Evolutionary conservation across 2,329 filamentous ascomycete genomes (phyloP).

Genomic region (Colletotrichum musae): DNA sequence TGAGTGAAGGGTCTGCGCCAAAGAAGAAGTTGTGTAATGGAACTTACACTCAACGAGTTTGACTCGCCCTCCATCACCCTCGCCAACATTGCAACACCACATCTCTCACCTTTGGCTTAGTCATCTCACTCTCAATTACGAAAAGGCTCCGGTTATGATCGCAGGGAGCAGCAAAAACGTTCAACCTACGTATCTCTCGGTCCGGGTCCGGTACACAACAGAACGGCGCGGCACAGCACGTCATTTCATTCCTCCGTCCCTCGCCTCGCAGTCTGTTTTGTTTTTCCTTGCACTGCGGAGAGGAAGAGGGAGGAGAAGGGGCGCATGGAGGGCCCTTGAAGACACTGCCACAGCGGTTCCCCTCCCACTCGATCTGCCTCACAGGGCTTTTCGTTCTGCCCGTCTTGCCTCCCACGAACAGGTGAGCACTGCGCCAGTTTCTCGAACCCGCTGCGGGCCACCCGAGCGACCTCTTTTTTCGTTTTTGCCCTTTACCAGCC

Average conservation of each 20-base stretch:
- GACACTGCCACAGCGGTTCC: slow-evolving; percentile 26
- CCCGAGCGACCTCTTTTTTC: background rate
- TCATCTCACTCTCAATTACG: too few species aligned
- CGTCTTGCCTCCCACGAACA: background rate
- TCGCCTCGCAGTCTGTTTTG: background rate
- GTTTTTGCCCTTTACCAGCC: background rate
- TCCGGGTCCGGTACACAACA: slow-evolving; percentile 12
- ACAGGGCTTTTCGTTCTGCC: slow-evolving; percentile 28
- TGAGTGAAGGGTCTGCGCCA: too few species aligned
- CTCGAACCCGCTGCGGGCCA: slow-evolving; percentile 11
- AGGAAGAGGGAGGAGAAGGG: background rate
- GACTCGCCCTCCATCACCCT: too few species aligned
- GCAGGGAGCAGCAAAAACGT: too few species aligned
- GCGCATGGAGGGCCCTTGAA: slow-evolving; percentile 11
- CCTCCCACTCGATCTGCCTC: slow-evolving; percentile 25
- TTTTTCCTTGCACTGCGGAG: background rate
- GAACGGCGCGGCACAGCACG: slow-evolving; percentile 26
- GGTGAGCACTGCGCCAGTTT: slow-evolving; percentile 5
- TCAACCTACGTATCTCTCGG: slow-evolving; percentile 7
- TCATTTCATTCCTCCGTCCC: slow-evolving; percentile 14
- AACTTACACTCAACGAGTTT: too few species aligned
- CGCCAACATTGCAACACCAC: too few species aligned
- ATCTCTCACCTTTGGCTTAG: too few species aligned
- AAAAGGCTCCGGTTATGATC: too few species aligned
- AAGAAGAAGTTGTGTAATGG: too few species aligned